Base-by-base conservation (phyloP, 257 asterid genomes). In the Solanum piurae region DNA sequence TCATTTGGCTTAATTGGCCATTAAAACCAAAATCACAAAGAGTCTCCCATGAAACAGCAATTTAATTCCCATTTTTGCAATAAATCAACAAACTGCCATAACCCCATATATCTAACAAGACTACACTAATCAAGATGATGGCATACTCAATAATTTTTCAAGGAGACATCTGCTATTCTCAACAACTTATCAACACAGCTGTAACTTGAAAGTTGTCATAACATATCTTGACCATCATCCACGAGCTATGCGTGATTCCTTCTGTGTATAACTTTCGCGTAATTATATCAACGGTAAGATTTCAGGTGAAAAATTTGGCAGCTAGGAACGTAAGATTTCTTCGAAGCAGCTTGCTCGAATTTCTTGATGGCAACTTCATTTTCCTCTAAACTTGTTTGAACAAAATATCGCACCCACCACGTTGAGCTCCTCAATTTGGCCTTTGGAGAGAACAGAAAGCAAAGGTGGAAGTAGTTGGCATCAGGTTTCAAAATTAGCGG, bases 281-380 rank as follows among this genome's bases (percentile, higher is more conserved):
- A 42, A 66, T 40, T 46, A 40, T 44, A 46, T 92, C 91, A 95
- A 42, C 90, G 88, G 91, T 92, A 94, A 11, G 98, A 90, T 83
- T 92, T 94, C 84, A 95, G 93, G 90, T 95, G 98, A 88, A 95
- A 95, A 86, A 91, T 87, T 88, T 95, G 98, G 94, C 98, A 95
- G 86, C 83, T 86, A 36, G 96, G 93, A 1, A 20, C 86, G 75
- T 93, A 94, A 6, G 93, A 92, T 83, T 82, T 91, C 90, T 87
- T 93, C 42, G 36, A 86, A 29, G 98, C 94, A 89, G 96, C 94
- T 89, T 90, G 91, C 73, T 92, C 93, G 27, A 95, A 95, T 92
- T 95, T 94, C 92, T 92, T 93, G 55, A 87, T 86, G 27, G 88
- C 95, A 80, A 74, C 88, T 89, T 95, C 98, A 25, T 95, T 95